Evolutionary conservation across 192 early-diverging fungal genomes (phyloP).

Genomic region (Geranomyces variabilis): DNA sequence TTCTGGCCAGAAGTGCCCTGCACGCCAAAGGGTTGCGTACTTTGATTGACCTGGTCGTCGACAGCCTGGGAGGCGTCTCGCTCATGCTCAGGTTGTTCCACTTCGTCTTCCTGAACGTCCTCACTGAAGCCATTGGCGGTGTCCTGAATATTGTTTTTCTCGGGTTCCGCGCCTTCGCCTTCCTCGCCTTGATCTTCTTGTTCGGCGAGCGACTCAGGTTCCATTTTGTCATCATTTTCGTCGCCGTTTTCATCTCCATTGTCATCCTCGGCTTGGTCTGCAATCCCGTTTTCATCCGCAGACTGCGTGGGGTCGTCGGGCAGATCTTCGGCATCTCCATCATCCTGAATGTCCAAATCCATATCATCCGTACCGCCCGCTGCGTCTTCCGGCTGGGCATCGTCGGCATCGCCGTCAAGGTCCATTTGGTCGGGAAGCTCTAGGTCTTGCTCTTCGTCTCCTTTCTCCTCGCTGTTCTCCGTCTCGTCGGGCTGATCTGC

Average conservation of each 20-base stretch:
- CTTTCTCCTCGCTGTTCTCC: constrained; percentile 50
- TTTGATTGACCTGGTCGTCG: constrained; percentile 28
- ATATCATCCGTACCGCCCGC: constrained; percentile 35
- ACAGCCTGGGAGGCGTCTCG: constrained; percentile 36
- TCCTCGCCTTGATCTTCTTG: constrained; percentile 44
- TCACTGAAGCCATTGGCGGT: constrained; percentile 46
- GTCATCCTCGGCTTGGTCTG: constrained; percentile 35
- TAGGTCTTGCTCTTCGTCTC: constrained; percentile 71
- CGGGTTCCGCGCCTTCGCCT: constrained; percentile 49
- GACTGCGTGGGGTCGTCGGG: constrained; percentile 41
- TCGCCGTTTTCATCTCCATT: constrained; percentile 20
- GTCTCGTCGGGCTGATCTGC: constrained; percentile 43
- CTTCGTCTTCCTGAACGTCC: constrained; percentile 47
- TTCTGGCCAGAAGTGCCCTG: constrained; percentile 62
- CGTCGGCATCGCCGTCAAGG: constrained; percentile 66
- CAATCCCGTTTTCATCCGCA: constrained; percentile 50
- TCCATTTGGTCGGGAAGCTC: constrained; percentile 81
- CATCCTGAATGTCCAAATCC: constrained; percentile 48
- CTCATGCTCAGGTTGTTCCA: constrained; percentile 21
- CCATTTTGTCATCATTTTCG: constrained; percentile 48
- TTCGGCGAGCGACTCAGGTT: constrained; percentile 50
- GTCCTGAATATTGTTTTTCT: constrained; percentile 45
- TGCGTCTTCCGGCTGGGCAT: constrained; percentile 27
- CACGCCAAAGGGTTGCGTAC: constrained; percentile 64
- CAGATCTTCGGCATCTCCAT: constrained; percentile 31